Base-by-base conservation (phyloP, 768 basidiomycete species). In the Boletus rubescentipes region DNA sequence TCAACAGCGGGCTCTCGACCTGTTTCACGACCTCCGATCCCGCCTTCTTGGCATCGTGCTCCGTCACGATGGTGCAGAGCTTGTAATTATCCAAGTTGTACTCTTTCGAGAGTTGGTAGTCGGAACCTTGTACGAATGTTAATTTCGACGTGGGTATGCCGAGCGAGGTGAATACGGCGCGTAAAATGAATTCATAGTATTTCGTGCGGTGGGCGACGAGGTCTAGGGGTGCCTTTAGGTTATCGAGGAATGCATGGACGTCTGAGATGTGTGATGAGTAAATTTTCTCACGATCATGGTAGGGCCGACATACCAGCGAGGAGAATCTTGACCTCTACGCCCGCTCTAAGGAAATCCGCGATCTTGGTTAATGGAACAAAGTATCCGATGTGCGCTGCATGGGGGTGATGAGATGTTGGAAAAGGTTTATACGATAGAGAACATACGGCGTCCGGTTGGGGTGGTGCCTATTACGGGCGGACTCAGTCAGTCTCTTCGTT, bases 21-120 rank as follows among this genome's bases (percentile, higher is more conserved):
- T 98, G 96, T 72, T 98, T 98, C 61, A 99, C 97, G 51, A 98
- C 97, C 69, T 98, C 97, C 2, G 97, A 95, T 6, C 97, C 97
- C 0, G 97, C 97, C 72, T 97, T 97, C 70, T 96, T 96, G 23
- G 96, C 93, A 61, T 98, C 97, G 71, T 96, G 94, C 62, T 98
- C 93, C 2, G 92, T 85, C 18, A 96, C 93, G 54, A 84, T 87
- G n/a, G 95, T 84, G 63, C 88, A 91, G 45, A 98, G 82, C 62
- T 82, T 82, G 84, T 93, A 98, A 66, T 95, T 91, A 74, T 98
- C 97, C 65, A 98, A 79, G 62, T 87, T 97, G 79, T 96, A 99
- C 60, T 96, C 93, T 36, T 77, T 80, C 0, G 86, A 84, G 54
- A 98, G 83, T 68, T 99, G 95, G 83, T 95, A 95, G 58, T 88